Evolutionary conservation across 331 rosid species (phyloP).

Genomic region (Telfairia occidentalis): DNA sequence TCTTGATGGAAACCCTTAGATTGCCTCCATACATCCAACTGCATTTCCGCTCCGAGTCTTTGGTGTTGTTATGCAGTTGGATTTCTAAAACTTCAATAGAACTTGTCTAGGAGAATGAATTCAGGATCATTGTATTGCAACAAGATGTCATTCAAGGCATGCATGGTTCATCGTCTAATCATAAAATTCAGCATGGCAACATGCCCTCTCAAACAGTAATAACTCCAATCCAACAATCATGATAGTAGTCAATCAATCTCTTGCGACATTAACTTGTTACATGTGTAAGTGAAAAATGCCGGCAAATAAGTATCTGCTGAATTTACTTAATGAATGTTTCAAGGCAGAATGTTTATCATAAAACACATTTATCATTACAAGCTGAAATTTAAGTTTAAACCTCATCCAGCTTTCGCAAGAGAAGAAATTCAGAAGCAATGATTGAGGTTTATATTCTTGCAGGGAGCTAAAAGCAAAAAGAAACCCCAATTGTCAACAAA

Average conservation of each 20-base stretch:
- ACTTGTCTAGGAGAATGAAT: background rate
- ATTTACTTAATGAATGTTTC: background rate
- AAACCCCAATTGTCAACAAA: constrained; percentile 18
- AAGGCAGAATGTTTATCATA: constrained; percentile 6
- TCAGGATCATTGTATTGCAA: background rate
- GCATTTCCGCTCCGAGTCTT: background rate
- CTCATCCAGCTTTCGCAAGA: background rate
- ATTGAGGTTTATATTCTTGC: constrained; percentile 23
- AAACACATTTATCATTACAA: constrained; percentile 15
- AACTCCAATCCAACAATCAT: background rate
- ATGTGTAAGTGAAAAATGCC: background rate
- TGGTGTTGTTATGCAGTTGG: background rate
- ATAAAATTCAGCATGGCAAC: background rate
- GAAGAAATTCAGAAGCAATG: constrained; percentile 5
- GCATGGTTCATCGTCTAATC: background rate
- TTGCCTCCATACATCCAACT: background rate
- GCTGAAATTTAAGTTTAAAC: constrained; percentile 14
- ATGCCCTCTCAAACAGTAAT: background rate
- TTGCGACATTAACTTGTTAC: background rate
- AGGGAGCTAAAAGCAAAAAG: constrained; percentile 17
- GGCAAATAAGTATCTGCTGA: background rate
- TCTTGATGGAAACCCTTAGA: background rate
- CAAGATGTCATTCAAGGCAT: background rate
- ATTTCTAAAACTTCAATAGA: background rate
- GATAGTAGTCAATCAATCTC: background rate